Evolutionary conservation across 2,329 filamentous ascomycete species (phyloP), one percentile per base, ranked within the genome.

Genomic region (Plenodomus lindquistii): DNA sequence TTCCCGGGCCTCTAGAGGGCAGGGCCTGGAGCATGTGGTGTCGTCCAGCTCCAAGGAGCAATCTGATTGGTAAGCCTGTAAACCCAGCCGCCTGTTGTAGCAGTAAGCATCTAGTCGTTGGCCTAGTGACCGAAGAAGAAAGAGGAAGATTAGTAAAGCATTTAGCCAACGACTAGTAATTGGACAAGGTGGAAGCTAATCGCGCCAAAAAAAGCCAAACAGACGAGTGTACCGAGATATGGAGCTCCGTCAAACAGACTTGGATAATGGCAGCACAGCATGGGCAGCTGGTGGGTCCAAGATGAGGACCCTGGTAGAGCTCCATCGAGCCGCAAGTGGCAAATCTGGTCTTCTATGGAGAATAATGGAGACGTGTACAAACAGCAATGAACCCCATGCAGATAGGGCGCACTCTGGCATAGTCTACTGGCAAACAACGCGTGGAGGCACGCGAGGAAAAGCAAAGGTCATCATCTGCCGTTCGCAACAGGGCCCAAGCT

Each of bases 401-500:
- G n/a, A n/a, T n/a, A n/a, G n/a, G n/a, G n/a, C n/a, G n/a, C n/a
- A n/a, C n/a, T n/a, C n/a, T n/a, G n/a, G n/a, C 22, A 24, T 24
- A 11, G 22, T 11, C 5, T 11, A 24, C 5, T 24, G 27, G 9
- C 9, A 31, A 13, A 15, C 10, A 41, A 41, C 21, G 41, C 40
- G 51, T 54, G 40, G 47, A 48, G 45, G 45, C 38, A 39, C 15
- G 21, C 21, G 22, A 45, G 40, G 20, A 52, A 48, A 37, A 46
- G 35, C 27, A 41, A 45, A 43, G n/a, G n/a, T n/a, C n/a, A n/a
- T n/a, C n/a, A n/a, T n/a, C n/a, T n/a, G n/a, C n/a, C n/a, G n/a
- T n/a, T n/a, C 11, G 15, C 6, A 31, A 13, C 27, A n/a, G 22
- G 48, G 48, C 45, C 52, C 52, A 44, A 55, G 55, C 55, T 53